Conservation (phyloP, 441 rosid genomes). For the Aquilaria agallochum region DNA sequence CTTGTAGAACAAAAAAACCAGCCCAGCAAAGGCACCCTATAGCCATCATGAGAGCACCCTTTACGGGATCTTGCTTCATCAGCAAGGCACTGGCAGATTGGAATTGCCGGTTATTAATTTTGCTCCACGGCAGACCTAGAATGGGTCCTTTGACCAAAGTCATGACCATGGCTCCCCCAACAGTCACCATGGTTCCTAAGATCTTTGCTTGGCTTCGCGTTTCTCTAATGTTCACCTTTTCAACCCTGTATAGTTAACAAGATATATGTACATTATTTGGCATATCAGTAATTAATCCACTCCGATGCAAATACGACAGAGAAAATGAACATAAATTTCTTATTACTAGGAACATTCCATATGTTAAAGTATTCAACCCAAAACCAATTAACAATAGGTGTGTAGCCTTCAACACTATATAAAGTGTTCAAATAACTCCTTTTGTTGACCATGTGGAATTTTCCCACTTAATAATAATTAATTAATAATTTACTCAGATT, state of each 20-base stretch:
- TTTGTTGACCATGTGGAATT: too few species aligned
- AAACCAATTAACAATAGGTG: too few species aligned
- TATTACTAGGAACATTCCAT: background rate
- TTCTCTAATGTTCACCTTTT: constrained; percentile 42
- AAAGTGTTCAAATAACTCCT: too few species aligned
- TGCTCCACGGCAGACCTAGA: constrained; percentile 52
- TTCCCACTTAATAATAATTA: background rate
- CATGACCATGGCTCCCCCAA: constrained; percentile 75
- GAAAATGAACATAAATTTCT: background rate
- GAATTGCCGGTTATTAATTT: constrained; percentile 11
- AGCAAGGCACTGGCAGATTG: constrained; percentile 4
- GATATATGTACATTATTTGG: background rate
- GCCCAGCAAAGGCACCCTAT: constrained; percentile 38
- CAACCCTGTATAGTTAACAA: constrained; percentile 32
- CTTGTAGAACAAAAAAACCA: constrained; percentile 36
- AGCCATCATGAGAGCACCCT: constrained; percentile 32
- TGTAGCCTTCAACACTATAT: too few species aligned
- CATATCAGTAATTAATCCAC: constrained; percentile 3
- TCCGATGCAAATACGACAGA: background rate
- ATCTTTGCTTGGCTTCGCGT: constrained; percentile 58
- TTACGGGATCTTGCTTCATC: constrained; percentile 20
- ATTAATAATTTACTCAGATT: background rate
- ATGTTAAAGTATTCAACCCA: too few species aligned
- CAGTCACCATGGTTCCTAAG: constrained; percentile 52
- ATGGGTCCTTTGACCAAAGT: constrained; percentile 50